These are phyloP conservation scores for Babesia ovata DNA, from an alignment of 169 alveolate genomes.

Conservation along the genomic window DNA sequence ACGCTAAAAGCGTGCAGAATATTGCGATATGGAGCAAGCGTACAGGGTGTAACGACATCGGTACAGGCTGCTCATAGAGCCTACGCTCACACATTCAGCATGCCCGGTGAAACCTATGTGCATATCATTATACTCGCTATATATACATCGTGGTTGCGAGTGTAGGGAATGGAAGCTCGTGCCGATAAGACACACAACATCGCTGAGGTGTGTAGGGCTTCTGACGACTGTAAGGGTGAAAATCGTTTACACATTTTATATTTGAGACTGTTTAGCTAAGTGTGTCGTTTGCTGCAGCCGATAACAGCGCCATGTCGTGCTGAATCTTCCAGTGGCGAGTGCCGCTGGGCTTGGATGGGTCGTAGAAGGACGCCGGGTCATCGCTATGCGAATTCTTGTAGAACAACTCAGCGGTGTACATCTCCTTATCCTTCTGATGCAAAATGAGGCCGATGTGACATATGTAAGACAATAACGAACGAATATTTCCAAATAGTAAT, in stretches of 20 bases:
- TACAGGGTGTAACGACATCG: neutral
- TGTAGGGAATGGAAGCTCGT: too few species aligned
- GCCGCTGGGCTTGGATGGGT: conserved; percentile 61
- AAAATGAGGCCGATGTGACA: neutral
- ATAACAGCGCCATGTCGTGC: conserved; percentile 72
- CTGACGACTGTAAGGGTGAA: neutral
- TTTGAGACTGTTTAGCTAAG: neutral
- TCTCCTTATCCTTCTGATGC: conserved; percentile 71
- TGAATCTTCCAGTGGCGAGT: conserved; percentile 75
- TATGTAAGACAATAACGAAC: neutral
- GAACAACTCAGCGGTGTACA: conserved; percentile 72
- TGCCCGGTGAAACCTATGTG: neutral
- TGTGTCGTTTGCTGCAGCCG: conserved; percentile 71
- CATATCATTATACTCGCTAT: neutral
- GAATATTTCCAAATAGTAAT: too few species aligned
- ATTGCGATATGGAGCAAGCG: neutral
- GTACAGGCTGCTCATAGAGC: neutral
- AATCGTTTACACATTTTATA: neutral
- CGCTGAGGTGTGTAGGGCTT: conserved; percentile 12
- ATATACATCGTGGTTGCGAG: neutral
- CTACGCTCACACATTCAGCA: neutral
- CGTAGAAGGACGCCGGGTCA: conserved; percentile 64
- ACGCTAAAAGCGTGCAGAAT: neutral
- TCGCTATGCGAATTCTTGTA: conserved; percentile 58
- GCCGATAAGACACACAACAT: neutral